Conservation (phyloP, 352 stramenopile species). For the Phytophthora boehmeriae region DNA sequence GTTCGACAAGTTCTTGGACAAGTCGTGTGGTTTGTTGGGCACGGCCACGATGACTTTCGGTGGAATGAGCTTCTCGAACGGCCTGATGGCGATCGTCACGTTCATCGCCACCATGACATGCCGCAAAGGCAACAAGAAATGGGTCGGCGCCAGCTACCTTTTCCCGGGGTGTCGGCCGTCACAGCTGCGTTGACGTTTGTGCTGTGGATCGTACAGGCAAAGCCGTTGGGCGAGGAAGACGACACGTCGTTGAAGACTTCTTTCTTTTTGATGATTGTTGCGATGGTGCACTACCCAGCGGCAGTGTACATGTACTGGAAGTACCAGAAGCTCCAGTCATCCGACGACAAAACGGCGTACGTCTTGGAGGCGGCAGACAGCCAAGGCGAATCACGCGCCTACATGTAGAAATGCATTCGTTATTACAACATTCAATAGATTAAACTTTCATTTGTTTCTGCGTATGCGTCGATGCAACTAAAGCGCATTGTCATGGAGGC, state of each 20-base stretch:
- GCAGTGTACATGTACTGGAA: constrained; percentile 38
- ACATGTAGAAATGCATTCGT: no score
- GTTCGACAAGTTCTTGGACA: constrained; percentile 66
- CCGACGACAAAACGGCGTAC: no score
- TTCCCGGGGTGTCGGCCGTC: constrained; percentile 13
- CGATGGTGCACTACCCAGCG: constrained; percentile 58
- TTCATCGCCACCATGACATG: constrained; percentile 65
- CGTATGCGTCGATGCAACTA: no score
- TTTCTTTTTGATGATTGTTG: constrained; percentile 66
- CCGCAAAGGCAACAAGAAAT: constrained; percentile 27
- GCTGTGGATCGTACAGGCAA: constrained; percentile 55
- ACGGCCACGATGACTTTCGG: constrained; percentile 48
- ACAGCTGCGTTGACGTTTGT: constrained; percentile 30
- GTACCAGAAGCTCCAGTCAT: constrained; percentile 18
- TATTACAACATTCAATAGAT: neutral
- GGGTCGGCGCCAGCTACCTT: constrained; percentile 24
- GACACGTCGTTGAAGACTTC: constrained; percentile 53
- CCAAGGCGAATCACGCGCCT: no score
- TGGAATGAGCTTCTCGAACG: constrained; percentile 40
- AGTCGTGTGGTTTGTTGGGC: constrained; percentile 52
- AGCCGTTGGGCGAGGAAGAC: constrained; percentile 57
- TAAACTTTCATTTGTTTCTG: no score
- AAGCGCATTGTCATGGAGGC: no score
- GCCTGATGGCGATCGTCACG: constrained; percentile 53
- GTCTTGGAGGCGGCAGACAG: no score